Evolutionary conservation across 306 rosid species (phyloP), one percentile per base, ranked within the genome.

Genomic region (Dryas alaskensis): DNA sequence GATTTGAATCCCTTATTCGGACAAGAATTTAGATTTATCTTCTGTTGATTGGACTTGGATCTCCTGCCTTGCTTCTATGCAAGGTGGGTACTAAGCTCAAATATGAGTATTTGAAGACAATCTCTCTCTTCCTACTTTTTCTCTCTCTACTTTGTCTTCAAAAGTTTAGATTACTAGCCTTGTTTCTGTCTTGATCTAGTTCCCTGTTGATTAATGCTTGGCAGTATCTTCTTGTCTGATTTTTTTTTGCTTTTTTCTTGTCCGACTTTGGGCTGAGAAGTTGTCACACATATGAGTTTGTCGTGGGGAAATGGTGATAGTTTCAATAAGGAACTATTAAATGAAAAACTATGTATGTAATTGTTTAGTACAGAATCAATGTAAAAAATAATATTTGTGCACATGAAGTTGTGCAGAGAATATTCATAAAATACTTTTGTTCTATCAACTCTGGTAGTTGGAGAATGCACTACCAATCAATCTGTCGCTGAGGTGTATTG

Each of bases 321-420:
- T 64, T 43, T 43, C 69, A 44, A 64, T 43, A 49, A 63, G 39
- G 67, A 62, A 64, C 50, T 64, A 22, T 64, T 43, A 64, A 8
- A 46, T 17, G 11, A 48, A 12, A 7, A 48, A 48, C 10, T 48
- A 48, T 48, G 37, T 48, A n/a, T 8, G 4, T 44, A 31, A 11
- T 61, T 61, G 67, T 60, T 60, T 60, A 39, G 5, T 14, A 61
- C 19, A 42, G 37, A 42, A 43, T 45, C 50, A 52, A 64, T 63
- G 8, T 50, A 13, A 8, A 42, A 63, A 27, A 63, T 14, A 10
- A n/a, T 64, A 42, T 50, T 43, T 64, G 68, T 64, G 14, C 68
- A n/a, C 31, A 63, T 63, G 68, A 16, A 64, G 67, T 25, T 40
- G 65, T 60, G 11, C 40, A 16, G 5, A 13, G 47, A 62, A 62